Conservation (phyloP, 176 grass and related monocot genomes). For the Phyllostachys edulis region DNA sequence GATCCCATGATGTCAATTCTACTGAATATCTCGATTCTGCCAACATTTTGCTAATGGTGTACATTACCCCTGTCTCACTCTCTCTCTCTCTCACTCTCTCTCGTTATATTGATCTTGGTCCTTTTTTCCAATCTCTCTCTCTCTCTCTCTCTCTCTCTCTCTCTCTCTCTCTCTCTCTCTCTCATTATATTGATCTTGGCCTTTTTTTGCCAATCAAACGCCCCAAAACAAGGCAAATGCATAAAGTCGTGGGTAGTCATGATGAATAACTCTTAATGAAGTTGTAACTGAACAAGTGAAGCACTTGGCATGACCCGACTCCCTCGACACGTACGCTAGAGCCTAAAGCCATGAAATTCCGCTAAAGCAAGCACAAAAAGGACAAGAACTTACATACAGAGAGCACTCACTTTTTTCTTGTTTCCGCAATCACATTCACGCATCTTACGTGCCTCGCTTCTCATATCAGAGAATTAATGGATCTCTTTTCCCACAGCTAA, state of each 20-base stretch:
- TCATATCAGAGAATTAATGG: not conserved
- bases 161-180: too few species aligned
- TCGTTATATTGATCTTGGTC: too few species aligned
- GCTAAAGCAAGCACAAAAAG: not conserved
- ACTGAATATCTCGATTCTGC: too few species aligned
- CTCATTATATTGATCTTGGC: too few species aligned
- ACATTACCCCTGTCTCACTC: too few species aligned
- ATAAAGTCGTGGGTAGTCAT: not conserved
- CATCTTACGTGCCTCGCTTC: not conserved
- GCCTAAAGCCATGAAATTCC: not conserved
- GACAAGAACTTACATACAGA: not conserved
- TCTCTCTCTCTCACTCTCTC: too few species aligned
- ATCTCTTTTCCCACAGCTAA: not conserved
- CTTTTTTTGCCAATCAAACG: not conserved
- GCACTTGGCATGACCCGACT: not conserved
- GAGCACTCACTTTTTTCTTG: not conserved
- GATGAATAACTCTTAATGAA: not conserved
- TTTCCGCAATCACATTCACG: not conserved
- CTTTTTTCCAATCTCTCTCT: too few species aligned
- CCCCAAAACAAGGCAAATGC: not conserved
- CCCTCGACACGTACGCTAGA: not conserved
- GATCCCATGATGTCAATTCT: too few species aligned
- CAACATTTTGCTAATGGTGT: too few species aligned
- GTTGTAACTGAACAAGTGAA: not conserved
- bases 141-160: not conserved